phyloP scores from a whole-genome alignment of 305 asterid species.

The Andrographis paniculata region DNA sequence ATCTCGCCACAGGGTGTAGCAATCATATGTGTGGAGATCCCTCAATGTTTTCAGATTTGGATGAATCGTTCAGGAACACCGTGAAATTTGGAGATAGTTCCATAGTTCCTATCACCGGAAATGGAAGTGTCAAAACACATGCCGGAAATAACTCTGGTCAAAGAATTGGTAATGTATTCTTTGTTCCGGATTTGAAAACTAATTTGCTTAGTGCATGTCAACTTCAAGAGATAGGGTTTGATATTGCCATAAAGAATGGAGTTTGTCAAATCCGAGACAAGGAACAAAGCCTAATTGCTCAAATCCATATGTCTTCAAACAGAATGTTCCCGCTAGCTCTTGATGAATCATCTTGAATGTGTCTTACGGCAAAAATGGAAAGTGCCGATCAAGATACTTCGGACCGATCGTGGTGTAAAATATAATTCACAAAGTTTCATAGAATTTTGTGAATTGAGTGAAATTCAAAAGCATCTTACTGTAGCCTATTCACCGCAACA shows the following conservation, averaged over 20 bases:
- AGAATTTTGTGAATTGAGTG: background rate
- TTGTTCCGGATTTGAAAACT: background rate
- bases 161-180: background rate
- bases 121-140: background rate
- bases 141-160: background rate
- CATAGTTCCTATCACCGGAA: background rate
- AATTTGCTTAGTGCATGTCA: slow-evolving; percentile 1
- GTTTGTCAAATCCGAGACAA: background rate
- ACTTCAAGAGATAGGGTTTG: background rate
- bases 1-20: background rate
- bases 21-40: slow-evolving; percentile 1
- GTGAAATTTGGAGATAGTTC: background rate
- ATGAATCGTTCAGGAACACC: background rate
- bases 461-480: background rate
- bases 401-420: background rate
- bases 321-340: slow-evolving; percentile 1
- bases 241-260: background rate
- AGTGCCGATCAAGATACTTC: background rate
- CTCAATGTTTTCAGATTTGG: background rate
- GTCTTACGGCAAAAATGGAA: background rate
- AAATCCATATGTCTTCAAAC: background rate
- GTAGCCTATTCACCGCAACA: background rate
- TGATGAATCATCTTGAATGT: background rate
- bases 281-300: background rate
- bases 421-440: background rate